Evolutionary conservation across 805 yeast species (phyloP).

Genomic region (Candida montana): DNA sequence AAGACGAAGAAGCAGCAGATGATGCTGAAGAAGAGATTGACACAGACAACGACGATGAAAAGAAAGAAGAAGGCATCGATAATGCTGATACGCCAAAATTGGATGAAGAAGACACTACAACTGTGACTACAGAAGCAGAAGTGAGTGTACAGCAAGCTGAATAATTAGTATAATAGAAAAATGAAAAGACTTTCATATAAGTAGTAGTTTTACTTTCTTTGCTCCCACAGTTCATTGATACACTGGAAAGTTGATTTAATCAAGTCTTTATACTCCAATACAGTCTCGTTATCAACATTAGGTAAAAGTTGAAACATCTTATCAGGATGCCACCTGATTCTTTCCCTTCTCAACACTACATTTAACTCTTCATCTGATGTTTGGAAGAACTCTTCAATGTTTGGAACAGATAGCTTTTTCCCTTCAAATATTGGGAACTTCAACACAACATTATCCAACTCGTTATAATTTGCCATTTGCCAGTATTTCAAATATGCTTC

Average conservation of each 20-base stretch:
- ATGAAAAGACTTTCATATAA: not conserved
- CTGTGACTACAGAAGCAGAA: constrained; percentile 3
- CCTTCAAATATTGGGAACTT: constrained; percentile 27
- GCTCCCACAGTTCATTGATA: constrained; percentile 36
- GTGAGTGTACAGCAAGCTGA: not conserved
- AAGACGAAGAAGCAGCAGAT: constrained; percentile 35
- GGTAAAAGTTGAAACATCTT: constrained; percentile 38
- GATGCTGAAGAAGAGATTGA: constrained; percentile 36
- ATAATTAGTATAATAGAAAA: not conserved
- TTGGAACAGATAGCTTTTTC: constrained; percentile 21
- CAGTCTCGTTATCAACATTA: constrained; percentile 2
- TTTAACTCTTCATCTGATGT: constrained; percentile 6
- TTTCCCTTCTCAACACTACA: constrained; percentile 37
- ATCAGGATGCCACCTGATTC: constrained; percentile 72
- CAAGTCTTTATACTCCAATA: constrained; percentile 15
- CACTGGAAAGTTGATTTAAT: constrained; percentile 40
- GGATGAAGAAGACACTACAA: constrained; percentile 5
- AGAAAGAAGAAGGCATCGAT: constrained; percentile 12
- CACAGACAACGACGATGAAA: constrained; percentile 15
- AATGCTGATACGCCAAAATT: constrained; percentile 8
- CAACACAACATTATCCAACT: constrained; percentile 13
- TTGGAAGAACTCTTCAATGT: constrained; percentile 16
- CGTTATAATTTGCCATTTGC: constrained; percentile 16
- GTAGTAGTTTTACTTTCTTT: no score
- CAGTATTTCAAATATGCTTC: constrained; percentile 26